These are phyloP conservation scores for Cupressus sempervirens DNA, from an alignment of 75 land plant species.

Conservation along the genomic window DNA sequence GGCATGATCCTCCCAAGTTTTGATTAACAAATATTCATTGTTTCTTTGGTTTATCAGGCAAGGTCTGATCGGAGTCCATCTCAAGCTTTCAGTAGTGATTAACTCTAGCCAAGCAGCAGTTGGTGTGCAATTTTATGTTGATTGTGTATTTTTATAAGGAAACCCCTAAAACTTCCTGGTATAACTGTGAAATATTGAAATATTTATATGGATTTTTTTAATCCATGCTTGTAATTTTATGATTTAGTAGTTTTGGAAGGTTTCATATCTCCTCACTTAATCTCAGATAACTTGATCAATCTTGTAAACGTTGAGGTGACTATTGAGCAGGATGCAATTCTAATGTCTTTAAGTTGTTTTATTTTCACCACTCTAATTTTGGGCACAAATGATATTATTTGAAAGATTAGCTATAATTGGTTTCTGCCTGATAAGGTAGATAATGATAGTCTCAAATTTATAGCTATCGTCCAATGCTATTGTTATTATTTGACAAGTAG, in stretches of 20 bases:
- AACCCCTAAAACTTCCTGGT: not conserved
- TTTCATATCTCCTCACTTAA: not conserved
- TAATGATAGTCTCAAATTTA: not conserved
- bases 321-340: not conserved
- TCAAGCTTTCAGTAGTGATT: slow-evolving; percentile 3
- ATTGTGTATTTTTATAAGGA: not conserved
- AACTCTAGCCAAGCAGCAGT: not conserved
- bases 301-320: not conserved
- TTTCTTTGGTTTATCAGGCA: not conserved
- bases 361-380: not conserved
- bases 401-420: not conserved
- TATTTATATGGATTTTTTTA: not conserved
- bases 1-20: not conserved
- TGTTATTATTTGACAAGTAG: not conserved
- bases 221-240: not conserved
- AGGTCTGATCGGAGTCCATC: not conserved
- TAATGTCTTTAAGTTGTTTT: not conserved
- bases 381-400: not conserved
- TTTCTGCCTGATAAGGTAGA: not conserved
- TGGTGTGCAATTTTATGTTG: not conserved
- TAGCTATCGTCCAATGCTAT: not conserved
- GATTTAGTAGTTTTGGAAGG: not conserved
- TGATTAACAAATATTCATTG: not conserved
- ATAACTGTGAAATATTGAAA: not conserved
- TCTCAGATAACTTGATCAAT: not conserved